Evolutionary conservation across 192 early-diverging fungal species (phyloP).

Genomic region (Umbelopsis ramanniana): DNA sequence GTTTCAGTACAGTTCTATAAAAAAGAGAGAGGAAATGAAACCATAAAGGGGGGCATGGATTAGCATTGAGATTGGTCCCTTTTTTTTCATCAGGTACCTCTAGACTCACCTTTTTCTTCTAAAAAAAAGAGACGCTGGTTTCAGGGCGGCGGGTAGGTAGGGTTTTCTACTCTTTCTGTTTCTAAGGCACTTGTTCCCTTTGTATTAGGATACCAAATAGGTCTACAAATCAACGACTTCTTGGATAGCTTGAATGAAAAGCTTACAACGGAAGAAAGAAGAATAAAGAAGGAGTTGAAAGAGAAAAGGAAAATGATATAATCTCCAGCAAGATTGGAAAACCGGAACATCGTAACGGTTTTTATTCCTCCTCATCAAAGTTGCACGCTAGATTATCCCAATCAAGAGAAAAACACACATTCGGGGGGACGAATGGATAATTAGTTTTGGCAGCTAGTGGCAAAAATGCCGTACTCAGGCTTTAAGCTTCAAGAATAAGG

Average conservation of each 20-base stretch:
- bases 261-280: neutral
- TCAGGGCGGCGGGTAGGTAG: too few species aligned
- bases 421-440: conserved; percentile 16
- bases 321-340: neutral
- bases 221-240: conserved; percentile 3
- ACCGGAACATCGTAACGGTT: neutral
- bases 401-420: neutral
- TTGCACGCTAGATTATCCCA: conserved; percentile 22
- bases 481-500: too few species aligned
- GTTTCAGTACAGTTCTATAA: too few species aligned
- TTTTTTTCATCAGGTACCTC: too few species aligned
- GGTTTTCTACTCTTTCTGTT: neutral
- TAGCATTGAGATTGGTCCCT: too few species aligned
- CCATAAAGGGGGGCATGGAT: too few species aligned
- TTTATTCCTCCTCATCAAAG: conserved; percentile 4
- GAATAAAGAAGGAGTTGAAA: conserved; percentile 8
- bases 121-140: too few species aligned
- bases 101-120: too few species aligned
- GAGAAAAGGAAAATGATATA: conserved; percentile 10
- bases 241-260: neutral
- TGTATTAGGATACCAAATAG: neutral
- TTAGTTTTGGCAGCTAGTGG: conserved; percentile 24
- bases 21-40: too few species aligned
- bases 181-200: neutral
- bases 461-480: conserved; percentile 9